Conservation (phyloP, 345 rosid genomes). For the Eucalyptus rudis region DNA sequence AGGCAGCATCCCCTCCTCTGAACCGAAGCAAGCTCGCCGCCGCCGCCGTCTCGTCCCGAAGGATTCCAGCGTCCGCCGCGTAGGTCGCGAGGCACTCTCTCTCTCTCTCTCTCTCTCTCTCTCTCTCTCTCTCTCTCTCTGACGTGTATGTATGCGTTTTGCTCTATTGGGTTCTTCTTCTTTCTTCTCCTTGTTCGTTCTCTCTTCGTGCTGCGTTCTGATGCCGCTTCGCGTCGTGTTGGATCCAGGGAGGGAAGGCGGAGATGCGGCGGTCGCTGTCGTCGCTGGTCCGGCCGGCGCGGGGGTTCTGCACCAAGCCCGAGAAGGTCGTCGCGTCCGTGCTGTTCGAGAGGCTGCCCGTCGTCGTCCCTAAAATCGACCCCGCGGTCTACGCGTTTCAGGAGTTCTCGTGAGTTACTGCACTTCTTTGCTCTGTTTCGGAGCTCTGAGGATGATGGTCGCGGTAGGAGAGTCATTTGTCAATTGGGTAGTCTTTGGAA, state of each 20-base stretch:
- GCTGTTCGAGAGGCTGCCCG: constrained; percentile 85
- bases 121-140: too few species aligned
- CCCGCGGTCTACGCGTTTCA: constrained; percentile 80
- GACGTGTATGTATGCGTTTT: too few species aligned
- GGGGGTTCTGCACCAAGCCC: constrained; percentile 55
- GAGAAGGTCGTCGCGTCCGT: constrained; percentile 85
- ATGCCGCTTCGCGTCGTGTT: background rate
- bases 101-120: background rate
- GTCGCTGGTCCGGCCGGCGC: constrained; percentile 8
- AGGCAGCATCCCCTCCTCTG: background rate
- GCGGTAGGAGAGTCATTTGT: background rate
- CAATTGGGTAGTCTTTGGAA: background rate
- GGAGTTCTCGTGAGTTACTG: constrained; percentile 75
- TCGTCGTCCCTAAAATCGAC: constrained; percentile 83
- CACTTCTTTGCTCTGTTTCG: background rate
- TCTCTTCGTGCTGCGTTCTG: background rate
- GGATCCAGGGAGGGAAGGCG: background rate
- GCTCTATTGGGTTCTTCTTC: too few species aligned
- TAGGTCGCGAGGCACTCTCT: background rate
- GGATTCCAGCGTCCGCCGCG: background rate
- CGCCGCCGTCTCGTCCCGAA: background rate
- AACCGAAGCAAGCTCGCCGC: background rate
- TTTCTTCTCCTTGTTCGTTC: background rate
- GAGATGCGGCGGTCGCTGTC: constrained; percentile 38
- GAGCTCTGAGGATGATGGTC: background rate